phyloP scores from a whole-genome alignment of 1,284 basidiomycete species.

The Cryptococcus sp. region DNA sequence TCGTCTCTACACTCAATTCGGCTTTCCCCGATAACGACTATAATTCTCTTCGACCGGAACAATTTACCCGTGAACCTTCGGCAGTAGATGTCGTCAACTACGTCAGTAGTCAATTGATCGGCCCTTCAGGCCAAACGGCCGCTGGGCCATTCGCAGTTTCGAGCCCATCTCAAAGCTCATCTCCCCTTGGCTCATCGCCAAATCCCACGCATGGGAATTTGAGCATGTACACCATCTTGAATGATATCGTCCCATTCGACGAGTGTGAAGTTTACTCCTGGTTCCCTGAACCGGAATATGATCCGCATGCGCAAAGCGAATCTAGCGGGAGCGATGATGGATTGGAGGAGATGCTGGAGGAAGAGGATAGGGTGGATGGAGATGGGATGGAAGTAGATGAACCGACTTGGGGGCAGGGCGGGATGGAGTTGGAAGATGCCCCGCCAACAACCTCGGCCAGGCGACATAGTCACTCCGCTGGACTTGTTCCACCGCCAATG shows the following conservation, averaged over 20 bases:
- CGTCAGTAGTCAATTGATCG: constrained; percentile 29
- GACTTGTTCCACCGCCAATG: constrained; percentile 16
- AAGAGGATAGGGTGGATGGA: constrained; percentile 30
- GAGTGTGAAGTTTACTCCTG: constrained; percentile 97
- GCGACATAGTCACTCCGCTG: constrained; percentile 2
- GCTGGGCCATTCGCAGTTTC: constrained; percentile 25
- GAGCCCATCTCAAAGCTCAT: not conserved
- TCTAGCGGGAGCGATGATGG: constrained; percentile 30
- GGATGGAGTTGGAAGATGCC: constrained; percentile 30
- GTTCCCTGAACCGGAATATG: constrained; percentile 87
- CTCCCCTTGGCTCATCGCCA: constrained; percentile 24
- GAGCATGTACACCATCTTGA: constrained; percentile 74
- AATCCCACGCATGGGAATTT: constrained; percentile 45
- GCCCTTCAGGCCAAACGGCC: constrained; percentile 17
- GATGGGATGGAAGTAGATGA: constrained; percentile 31
- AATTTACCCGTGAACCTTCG: constrained; percentile 79
- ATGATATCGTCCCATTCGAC: constrained; percentile 81
- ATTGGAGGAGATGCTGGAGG: constrained; percentile 29
- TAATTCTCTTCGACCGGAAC: constrained; percentile 81
- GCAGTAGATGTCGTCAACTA: constrained; percentile 50
- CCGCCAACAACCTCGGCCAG: constrained; percentile 8
- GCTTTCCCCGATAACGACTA: constrained; percentile 99
- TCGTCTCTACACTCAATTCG: constrained; percentile 94
- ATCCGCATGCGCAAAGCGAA: constrained; percentile 73
- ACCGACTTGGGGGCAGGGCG: constrained; percentile 28